Evolutionary conservation across 768 basidiomycete species (phyloP), one percentile per base, ranked within the genome.

Genomic region (Filobasidium floriforme): DNA sequence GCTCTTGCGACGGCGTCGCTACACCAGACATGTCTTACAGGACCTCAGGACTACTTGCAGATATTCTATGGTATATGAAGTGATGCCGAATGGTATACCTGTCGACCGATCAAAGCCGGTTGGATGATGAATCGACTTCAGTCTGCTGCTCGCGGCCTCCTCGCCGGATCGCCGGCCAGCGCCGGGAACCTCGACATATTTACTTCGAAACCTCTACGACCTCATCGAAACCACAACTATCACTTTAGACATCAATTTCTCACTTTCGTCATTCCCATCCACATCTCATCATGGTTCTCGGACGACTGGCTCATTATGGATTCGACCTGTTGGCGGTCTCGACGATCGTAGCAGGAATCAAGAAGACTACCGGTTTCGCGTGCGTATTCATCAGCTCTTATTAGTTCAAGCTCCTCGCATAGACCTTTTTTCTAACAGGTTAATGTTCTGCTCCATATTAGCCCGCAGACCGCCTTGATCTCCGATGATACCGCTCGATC

Each of bases 271-370:
- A 49, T 10, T 44, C 43, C 52, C 52, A 10, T 11, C 29, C 54
- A 57, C 22, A 57, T 26, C n/a, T 26, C 64, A 68, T 10, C n/a
- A 81, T 79, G 79, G 78, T 79, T 24, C 81, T 89, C 41, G 92
- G 90, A 71, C 84, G 86, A 78, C 77, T 96, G 19, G 79, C 87
- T 41, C 92, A 94, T 78, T 92, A 89, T 72, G 84, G 88, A 28
- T 80, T 89, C 55, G 94, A 97, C 75, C 89, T 88, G 15, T 84
- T 90, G 61, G 82, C 97, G 41, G 71, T 97, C 43, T 92, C 92
- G 18, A 90, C 94, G 14, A 84, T 97, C 7, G 79, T 93, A 46
- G 94, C 94, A 44, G 94, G 94, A 37, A 87, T 98, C 67, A 87
- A 87, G 76, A 86, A 90, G 66, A 88, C 91, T 19, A 93, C 88